Evolutionary conservation across 2,329 filamentous ascomycete genomes (phyloP).

Genomic region (Microcyclospora tardicrescens): DNA sequence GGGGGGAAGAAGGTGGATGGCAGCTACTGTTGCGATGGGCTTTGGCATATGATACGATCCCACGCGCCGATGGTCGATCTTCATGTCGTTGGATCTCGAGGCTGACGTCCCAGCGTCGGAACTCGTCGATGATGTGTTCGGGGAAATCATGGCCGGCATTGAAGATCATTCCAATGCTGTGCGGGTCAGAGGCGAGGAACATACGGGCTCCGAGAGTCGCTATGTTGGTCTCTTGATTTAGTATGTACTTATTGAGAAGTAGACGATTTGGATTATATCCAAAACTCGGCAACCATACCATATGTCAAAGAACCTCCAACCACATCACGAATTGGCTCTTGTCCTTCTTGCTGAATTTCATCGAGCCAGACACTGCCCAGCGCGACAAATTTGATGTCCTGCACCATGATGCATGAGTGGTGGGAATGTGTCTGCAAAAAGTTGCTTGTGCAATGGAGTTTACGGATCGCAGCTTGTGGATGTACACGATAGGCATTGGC

Average conservation of each 20-base stretch:
- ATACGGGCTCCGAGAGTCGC: slow-evolving; percentile 16
- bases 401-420: too few relatives aligned
- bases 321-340: slow-evolving; percentile 7
- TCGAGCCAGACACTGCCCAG: slow-evolving; percentile 17
- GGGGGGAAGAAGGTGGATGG: background rate
- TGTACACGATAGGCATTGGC: too few relatives aligned
- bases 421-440: too few relatives aligned
- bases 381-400: slow-evolving; percentile 1
- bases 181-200: slow-evolving; percentile 3
- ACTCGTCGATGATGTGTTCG: slow-evolving; percentile 4
- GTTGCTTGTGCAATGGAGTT: too few relatives aligned
- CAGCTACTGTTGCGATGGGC: slow-evolving; percentile 7
- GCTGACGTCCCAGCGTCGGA: slow-evolving; percentile 11
- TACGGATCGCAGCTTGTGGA: too few relatives aligned
- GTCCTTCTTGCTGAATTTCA: slow-evolving; percentile 11
- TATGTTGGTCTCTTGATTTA: slow-evolving; percentile 3
- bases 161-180: slow-evolving; percentile 10
- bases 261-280: too few relatives aligned
- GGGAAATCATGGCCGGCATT: slow-evolving; percentile 15
- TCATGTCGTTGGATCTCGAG: slow-evolving; percentile 7
- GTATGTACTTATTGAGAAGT: background rate
- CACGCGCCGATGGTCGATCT: slow-evolving; percentile 10
- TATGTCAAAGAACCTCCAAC: slow-evolving; percentile 16
- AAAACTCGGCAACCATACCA: too few relatives aligned
- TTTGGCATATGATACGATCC: slow-evolving; percentile 13